These are phyloP conservation scores for Cystobasidium sp. DNA, from an alignment of 1,284 basidiomycete species.

Conservation along the genomic window DNA sequence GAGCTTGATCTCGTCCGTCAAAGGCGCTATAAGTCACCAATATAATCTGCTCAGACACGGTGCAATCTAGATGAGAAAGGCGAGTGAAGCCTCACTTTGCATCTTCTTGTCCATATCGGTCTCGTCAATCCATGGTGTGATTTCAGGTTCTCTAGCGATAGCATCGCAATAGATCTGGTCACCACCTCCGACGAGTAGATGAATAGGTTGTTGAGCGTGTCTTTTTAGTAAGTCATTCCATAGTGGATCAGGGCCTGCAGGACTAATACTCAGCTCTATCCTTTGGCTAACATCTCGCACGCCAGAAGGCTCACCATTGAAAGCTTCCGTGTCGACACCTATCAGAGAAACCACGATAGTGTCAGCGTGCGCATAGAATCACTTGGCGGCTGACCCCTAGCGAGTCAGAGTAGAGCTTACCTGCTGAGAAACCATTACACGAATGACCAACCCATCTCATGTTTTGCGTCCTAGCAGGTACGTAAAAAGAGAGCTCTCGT, in stretches of 20 bases:
- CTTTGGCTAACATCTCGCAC: not conserved
- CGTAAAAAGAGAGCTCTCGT: conserved; percentile 76
- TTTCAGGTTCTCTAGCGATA: conserved; percentile 60
- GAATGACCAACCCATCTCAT: conserved; percentile 69
- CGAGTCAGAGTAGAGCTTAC: conserved; percentile 65
- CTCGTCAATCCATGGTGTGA: conserved; percentile 78
- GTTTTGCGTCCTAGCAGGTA: conserved; percentile 80
- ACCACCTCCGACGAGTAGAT: conserved; percentile 69
- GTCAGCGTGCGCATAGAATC: too few species aligned
- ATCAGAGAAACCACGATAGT: conserved; percentile 63
- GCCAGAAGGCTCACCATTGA: conserved; percentile 47
- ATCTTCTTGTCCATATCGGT: conserved; percentile 70
- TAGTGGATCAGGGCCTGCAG: conserved; percentile 65
- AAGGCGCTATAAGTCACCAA: conserved; percentile 26
- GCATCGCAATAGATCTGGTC: conserved; percentile 68
- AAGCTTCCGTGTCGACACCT: conserved; percentile 59
- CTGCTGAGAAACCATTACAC: conserved; percentile 76
- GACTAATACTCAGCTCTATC: too few species aligned
- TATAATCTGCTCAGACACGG: not conserved
- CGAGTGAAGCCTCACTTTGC: conserved; percentile 57
- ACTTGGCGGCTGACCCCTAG: not conserved
- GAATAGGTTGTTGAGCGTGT: conserved; percentile 80
- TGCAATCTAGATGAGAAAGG: too few species aligned
- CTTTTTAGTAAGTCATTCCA: conserved; percentile 88
- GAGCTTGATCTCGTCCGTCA: conserved; percentile 73